These are phyloP conservation scores for Annona cherimola DNA, from an alignment of 164 flowering plant genomes.

Conservation along the genomic window DNA sequence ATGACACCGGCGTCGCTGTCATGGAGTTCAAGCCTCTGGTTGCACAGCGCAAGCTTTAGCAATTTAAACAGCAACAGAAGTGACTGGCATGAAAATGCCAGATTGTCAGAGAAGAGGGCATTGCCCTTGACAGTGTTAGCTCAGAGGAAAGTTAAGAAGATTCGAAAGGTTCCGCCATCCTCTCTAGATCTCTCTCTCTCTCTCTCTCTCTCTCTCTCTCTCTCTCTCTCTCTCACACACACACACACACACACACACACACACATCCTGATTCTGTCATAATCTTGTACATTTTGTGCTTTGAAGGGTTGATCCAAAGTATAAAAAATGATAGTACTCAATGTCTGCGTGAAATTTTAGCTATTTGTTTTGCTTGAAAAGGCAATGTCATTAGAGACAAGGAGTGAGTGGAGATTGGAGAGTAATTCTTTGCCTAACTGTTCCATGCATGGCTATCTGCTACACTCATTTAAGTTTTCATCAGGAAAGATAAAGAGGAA, in stretches of 20 bases:
- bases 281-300: background rate
- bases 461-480: background rate
- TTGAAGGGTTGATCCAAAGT: background rate
- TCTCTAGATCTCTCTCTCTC: too few relatives aligned
- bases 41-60: slow-evolving; percentile 8
- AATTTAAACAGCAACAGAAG: slow-evolving; percentile 17
- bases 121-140: slow-evolving; percentile 38
- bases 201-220: too few relatives aligned
- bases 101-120: slow-evolving; percentile 17
- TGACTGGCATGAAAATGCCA: slow-evolving; percentile 19
- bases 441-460: background rate
- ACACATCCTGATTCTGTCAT: background rate
- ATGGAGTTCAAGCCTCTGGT: slow-evolving; percentile 48
- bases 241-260: background rate
- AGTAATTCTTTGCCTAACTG: background rate
- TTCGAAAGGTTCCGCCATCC: slow-evolving; percentile 41
- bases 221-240: background rate
- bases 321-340: background rate
- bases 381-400: background rate
- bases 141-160: slow-evolving; percentile 67
- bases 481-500: background rate
- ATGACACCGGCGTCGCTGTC: slow-evolving; percentile 44
- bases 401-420: background rate
- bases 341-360: background rate
- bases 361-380: background rate